These are phyloP conservation scores for Paramyrothecium sp. DNA, from an alignment of 2,329 filamentous ascomycete genomes.

Conservation along the genomic window DNA sequence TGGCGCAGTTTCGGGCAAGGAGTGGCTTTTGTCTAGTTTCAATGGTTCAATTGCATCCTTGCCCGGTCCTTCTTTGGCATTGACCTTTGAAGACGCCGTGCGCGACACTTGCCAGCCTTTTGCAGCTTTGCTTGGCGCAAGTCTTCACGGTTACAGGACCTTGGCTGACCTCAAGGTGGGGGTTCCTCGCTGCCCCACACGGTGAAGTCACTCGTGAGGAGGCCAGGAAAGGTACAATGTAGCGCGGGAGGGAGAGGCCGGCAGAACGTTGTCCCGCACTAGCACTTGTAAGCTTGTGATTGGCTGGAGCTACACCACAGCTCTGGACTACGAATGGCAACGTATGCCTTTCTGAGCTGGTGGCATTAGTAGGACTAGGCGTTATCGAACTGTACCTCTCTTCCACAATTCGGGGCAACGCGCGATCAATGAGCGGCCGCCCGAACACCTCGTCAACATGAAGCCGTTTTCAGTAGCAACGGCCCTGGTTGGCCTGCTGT, in stretches of 20 bases:
- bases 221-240: too few species aligned
- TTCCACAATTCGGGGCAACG: slow-evolving; percentile 17
- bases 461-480: slow-evolving; percentile 49
- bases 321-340: slow-evolving; percentile 27
- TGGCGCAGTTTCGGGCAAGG: too few species aligned
- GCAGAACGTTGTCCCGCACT: not conserved
- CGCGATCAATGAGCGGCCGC: slow-evolving; percentile 31
- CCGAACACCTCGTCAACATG: slow-evolving; percentile 30
- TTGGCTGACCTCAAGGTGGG: too few species aligned
- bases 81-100: too few species aligned
- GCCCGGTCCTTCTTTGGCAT: too few species aligned
- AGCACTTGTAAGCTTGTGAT: slow-evolving; percentile 13
- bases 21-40: not conserved
- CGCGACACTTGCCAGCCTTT: too few species aligned
- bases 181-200: too few species aligned
- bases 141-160: too few species aligned
- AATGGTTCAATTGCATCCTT: too few species aligned
- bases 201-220: too few species aligned
- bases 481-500: slow-evolving; percentile 58
- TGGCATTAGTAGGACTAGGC: slow-evolving; percentile 18
- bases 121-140: too few species aligned
- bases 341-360: slow-evolving; percentile 32
- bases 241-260: not conserved
- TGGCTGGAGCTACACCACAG: slow-evolving; percentile 25
- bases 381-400: slow-evolving; percentile 10